Conservation (phyloP, 2,329 filamentous ascomycete genomes). For the Coleophoma crateriformis region DNA sequence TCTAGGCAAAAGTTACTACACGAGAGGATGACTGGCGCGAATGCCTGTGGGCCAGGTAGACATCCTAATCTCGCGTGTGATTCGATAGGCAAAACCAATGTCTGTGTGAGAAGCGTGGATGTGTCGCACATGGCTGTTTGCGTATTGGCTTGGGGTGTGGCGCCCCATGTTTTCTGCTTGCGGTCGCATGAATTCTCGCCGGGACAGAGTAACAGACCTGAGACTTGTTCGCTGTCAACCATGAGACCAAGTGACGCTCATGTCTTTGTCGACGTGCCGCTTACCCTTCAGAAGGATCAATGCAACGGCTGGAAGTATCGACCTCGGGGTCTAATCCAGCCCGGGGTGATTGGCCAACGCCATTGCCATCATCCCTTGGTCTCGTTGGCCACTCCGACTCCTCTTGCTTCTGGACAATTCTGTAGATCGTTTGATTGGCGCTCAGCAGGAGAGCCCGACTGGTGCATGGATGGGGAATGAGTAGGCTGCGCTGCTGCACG, state of each 20-base stretch:
- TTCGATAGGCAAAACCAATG: conserved; percentile 3
- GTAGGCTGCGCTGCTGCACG: conserved; percentile 1
- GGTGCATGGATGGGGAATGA: conserved; percentile 8
- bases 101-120: conserved; percentile 8
- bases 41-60: neutral
- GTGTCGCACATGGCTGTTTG: conserved; percentile 12
- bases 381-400: conserved; percentile 3
- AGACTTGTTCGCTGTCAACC: conserved; percentile 8
- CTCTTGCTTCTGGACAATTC: conserved; percentile 10
- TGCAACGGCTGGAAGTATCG: conserved; percentile 6
- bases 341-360: neutral
- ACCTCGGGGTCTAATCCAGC: neutral
- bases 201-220: conserved; percentile 14
- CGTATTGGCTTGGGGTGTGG: conserved; percentile 8
- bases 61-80: neutral
- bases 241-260: conserved; percentile 17
- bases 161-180: conserved; percentile 8
- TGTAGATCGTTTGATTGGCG: conserved; percentile 13
- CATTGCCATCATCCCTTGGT: conserved; percentile 1
- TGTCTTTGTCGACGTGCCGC: conserved; percentile 10
- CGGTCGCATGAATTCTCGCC: conserved; percentile 14
- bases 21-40: neutral
- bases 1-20: neutral
- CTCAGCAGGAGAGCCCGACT: neutral
- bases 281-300: conserved; percentile 16